phyloP scores from a whole-genome alignment of 768 basidiomycete species.

The Nidula microcarpa region DNA sequence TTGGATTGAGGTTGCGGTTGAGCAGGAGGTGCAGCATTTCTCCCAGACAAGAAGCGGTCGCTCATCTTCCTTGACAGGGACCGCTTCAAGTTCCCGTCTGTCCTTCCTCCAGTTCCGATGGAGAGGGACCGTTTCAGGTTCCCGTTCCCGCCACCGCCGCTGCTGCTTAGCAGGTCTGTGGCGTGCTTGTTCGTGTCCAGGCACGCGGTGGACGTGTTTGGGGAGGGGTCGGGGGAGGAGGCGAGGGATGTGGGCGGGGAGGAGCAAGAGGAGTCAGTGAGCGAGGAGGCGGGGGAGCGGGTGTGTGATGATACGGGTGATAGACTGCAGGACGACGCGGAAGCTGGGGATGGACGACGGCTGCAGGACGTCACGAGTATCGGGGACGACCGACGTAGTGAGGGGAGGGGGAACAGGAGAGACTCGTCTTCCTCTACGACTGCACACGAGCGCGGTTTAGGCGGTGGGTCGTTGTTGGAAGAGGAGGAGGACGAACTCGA shows the following conservation, averaged over 20 bases:
- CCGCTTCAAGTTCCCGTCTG: not conserved
- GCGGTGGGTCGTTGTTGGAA: conserved; percentile 1
- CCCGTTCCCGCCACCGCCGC: conserved; percentile 2
- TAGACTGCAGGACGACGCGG: conserved; percentile 18
- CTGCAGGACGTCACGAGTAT: conserved; percentile 12
- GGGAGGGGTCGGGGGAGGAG: conserved; percentile 31
- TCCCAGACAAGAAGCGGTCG: not conserved
- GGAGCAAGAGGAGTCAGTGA: conserved; percentile 7
- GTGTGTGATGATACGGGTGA: conserved; percentile 25
- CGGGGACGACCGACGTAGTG: conserved; percentile 12
- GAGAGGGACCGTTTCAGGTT: conserved; percentile 2
- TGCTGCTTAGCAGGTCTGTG: not conserved
- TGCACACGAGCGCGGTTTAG: conserved; percentile 25
- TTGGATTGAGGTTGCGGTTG: too few relatives aligned
- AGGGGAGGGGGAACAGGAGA: conserved; percentile 54
- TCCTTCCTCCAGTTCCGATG: conserved; percentile 5
- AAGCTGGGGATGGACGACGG: conserved; percentile 27
- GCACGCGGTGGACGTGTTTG: conserved; percentile 24
- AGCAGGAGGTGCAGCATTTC: not conserved
- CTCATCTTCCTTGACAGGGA: not conserved
- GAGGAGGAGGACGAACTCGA: conserved; percentile 6
- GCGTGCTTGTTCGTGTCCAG: conserved; percentile 1
- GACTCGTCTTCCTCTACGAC: conserved; percentile 56
- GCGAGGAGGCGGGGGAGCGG: not conserved
- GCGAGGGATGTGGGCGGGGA: conserved; percentile 18